These are phyloP conservation scores for Seiridium cupressi DNA, from an alignment of 2,329 filamentous ascomycete genomes.

Conservation along the genomic window DNA sequence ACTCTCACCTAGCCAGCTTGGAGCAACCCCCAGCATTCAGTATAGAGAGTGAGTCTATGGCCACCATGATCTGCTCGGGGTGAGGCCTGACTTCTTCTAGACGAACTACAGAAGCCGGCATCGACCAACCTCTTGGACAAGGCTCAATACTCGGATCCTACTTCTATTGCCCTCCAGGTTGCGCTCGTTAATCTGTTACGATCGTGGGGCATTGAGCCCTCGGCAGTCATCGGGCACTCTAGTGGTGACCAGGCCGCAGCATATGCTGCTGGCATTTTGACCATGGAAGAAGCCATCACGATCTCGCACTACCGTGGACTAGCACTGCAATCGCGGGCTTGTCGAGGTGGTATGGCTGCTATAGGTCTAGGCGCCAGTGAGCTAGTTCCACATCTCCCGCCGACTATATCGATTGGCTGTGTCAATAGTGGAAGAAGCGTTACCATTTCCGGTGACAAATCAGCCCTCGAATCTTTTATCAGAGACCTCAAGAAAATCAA, in stretches of 20 bases:
- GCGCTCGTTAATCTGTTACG: background rate
- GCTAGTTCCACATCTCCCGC: slow-evolving; percentile 22
- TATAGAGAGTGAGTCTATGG: background rate
- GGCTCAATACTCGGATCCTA: background rate
- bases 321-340: background rate
- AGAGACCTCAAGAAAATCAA: slow-evolving; percentile 23
- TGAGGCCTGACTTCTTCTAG: background rate
- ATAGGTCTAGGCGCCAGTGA: slow-evolving; percentile 32
- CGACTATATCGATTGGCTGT: slow-evolving; percentile 24
- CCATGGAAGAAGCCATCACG: background rate
- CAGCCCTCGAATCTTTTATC: slow-evolving; percentile 21
- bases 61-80: background rate
- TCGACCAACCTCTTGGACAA: background rate
- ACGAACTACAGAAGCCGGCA: background rate
- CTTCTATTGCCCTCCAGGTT: slow-evolving; percentile 2
- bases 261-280: slow-evolving; percentile 1
- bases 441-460: slow-evolving; percentile 25
- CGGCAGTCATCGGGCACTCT: slow-evolving; percentile 2
- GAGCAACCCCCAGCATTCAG: background rate
- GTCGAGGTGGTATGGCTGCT: slow-evolving; percentile 35
- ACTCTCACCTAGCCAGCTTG: background rate
- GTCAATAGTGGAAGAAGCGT: slow-evolving; percentile 28
- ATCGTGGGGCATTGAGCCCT: background rate
- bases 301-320: slow-evolving; percentile 3
- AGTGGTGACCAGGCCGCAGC: slow-evolving; percentile 5